phyloP scores from a whole-genome alignment of 495 filamentous ascomycete species.

The Aspergillus kassunensis region DNA sequence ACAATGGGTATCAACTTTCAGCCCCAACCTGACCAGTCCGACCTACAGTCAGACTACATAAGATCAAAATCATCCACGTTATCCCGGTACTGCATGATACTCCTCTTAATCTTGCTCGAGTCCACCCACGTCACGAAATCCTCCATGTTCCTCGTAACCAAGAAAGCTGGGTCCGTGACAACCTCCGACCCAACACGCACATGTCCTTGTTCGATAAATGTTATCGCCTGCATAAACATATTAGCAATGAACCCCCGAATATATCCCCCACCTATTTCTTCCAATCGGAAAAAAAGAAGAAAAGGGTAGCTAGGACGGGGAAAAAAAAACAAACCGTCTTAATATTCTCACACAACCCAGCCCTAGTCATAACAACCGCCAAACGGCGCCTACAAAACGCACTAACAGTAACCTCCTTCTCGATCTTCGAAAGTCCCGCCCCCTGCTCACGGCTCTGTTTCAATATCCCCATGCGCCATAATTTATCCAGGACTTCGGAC shows the following conservation, averaged over 20 bases:
- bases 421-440: constrained; percentile 68
- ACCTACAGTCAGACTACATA: constrained; percentile 43
- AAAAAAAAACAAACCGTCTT: constrained; percentile 45
- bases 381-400: constrained; percentile 77
- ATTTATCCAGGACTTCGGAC: constrained; percentile 77
- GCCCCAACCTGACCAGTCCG: background rate
- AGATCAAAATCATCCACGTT: constrained; percentile 97
- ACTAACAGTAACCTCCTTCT: constrained; percentile 79
- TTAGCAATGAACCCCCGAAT: too few species aligned
- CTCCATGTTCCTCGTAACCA: constrained; percentile 71
- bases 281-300: background rate
- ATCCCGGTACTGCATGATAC: constrained; percentile 87
- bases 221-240: constrained; percentile 52
- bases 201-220: constrained; percentile 93
- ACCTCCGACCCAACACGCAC: constrained; percentile 90
- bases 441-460: constrained; percentile 56
- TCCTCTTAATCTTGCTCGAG: constrained; percentile 93
- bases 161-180: constrained; percentile 68
- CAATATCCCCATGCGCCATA: constrained; percentile 86
- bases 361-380: constrained; percentile 80
- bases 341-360: constrained; percentile 86
- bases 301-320: constrained; percentile 5
- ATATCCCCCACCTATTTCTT: too few species aligned
- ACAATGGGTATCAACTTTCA: constrained; percentile 3
- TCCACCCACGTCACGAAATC: constrained; percentile 98